Percentiles rank a stretch among this genome's conserved stretches.
These are phyloP conservation scores for Spongospora subterranea DNA, from an alignment of 208 protist genomes.

Conservation along the genomic window DNA sequence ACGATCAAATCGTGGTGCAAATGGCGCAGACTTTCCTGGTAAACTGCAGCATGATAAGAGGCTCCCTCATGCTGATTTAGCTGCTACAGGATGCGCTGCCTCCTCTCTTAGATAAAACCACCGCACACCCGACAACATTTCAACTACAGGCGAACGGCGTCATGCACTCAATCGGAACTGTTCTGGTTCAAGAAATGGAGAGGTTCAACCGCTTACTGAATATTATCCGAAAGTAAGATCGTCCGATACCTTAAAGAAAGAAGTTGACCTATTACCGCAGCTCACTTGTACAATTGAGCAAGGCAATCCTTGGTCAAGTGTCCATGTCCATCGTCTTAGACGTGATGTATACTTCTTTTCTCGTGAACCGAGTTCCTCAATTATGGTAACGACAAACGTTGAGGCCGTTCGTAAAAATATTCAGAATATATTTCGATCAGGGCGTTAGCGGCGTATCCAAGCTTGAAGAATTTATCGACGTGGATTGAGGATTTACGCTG, in stretches of 20 bases:
- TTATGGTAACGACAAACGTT: slow-evolving; percentile 78
- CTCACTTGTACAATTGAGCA: slow-evolving; percentile 80
- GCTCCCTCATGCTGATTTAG: not conserved
- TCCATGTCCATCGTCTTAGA: slow-evolving; percentile 93
- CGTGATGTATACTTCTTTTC: slow-evolving; percentile 90
- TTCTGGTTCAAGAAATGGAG: slow-evolving; percentile 91
- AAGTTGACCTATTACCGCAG: not conserved
- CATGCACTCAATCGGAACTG: slow-evolving; percentile 92
- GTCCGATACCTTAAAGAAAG: not conserved
- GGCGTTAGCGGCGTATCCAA: slow-evolving; percentile 85
- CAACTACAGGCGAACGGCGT: slow-evolving; percentile 76
- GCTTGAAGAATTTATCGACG: slow-evolving; percentile 91
- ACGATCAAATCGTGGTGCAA: slow-evolving; percentile 86
- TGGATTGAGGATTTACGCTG: slow-evolving; percentile 93
- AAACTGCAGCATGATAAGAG: not conserved
- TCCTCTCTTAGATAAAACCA: not conserved
- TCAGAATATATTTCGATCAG: too few species aligned
- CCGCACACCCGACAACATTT: slow-evolving; percentile 83
- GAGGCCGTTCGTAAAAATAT: not conserved
- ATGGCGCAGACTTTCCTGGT: slow-evolving; percentile 87
- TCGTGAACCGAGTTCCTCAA: slow-evolving; percentile 90
- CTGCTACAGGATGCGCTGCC: slow-evolving; percentile 48
- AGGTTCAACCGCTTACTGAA: slow-evolving; percentile 92
- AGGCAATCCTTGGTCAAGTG: slow-evolving; percentile 93
- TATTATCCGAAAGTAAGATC: slow-evolving; percentile 53